These are phyloP conservation scores for Mucor indicus DNA, from an alignment of 371 early-diverging fungal genomes.

Conservation along the genomic window DNA sequence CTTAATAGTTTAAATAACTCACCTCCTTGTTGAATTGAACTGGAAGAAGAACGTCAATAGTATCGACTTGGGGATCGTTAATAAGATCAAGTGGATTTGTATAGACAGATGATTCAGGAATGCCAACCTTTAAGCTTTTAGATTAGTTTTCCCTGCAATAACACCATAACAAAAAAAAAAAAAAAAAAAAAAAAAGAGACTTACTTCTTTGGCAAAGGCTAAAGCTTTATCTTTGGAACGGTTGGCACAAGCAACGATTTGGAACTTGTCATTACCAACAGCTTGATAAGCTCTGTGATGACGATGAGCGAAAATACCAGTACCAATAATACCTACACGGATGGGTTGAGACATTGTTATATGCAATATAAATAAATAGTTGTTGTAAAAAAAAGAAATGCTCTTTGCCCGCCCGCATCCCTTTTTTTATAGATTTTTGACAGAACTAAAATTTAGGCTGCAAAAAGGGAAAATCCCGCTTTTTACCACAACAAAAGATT, in stretches of 20 bases:
- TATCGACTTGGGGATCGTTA: slow-evolving; percentile 40
- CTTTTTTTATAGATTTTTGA: no score
- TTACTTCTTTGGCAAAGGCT: slow-evolving; percentile 45
- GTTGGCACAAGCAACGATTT: slow-evolving; percentile 49
- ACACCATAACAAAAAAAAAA: no score
- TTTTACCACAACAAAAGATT: no score
- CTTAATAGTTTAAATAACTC: no score
- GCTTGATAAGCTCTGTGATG: slow-evolving; percentile 42
- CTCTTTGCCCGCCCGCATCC: no score
- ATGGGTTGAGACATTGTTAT: slow-evolving; percentile 26
- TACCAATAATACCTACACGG: slow-evolving; percentile 48
- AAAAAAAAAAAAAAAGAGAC: no score
- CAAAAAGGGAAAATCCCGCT: no score
- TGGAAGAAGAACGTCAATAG: slow-evolving; percentile 34
- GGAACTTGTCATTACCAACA: slow-evolving; percentile 36
- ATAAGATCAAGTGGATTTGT: slow-evolving; percentile 37
- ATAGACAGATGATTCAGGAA: slow-evolving; percentile 40
- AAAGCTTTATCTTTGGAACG: slow-evolving; percentile 47
- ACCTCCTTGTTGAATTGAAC: slow-evolving; percentile 47
- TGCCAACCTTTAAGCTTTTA: slow-evolving; percentile 32
- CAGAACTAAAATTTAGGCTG: no score
- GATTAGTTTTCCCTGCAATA: neutral
- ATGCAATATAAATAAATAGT: no score
- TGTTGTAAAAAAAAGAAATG: no score
- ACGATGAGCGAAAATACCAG: slow-evolving; percentile 52